Base-by-base conservation (phyloP, 495 filamentous ascomycete species). In the Astrocystis sublimbata region DNA sequence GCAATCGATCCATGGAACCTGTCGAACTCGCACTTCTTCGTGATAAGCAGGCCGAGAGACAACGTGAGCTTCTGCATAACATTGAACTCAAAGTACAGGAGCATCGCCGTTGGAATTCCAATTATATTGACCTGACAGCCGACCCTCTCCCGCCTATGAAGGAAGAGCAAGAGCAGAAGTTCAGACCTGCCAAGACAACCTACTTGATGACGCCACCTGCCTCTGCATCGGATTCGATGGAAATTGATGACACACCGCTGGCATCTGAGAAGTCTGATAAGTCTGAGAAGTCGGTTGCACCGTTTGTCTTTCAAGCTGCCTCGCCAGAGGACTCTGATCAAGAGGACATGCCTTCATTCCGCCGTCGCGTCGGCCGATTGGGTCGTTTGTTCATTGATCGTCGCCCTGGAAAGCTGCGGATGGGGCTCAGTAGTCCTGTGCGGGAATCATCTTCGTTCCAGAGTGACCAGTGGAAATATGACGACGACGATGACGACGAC, bases 181-280 rank as follows among this genome's bases (percentile, higher is more conserved):
- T 81, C 56, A 88, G 93, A 64, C 86, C 86, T 57, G 92, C 92
- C 51, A 91, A 89, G 67, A 90, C 88, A 28, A 86, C 92, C 43
- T 92, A 92, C 72, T 75, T 93, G 64, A 90, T 92, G 68, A 96
- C 92, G 23, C 93, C 93, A 13, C 93, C 93, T 56, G 87, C 91
- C 33, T 85, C 87, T 55, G 86, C 88, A 42, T 89, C 88, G 9
- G 88, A 84, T 58, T 83, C 85, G 54, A 51, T 76, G 62, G 81
- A 79, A 33, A 51, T 80, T 63, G 78, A 81, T 43, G 75, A 82
- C 75, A 58, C 69, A 77, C 65, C 78, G 73, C 50, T 68, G 19
- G 70, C 42, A 74, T 68, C 68, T 63, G 78, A 72, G 66, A 76
- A 73, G 68, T 70, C 62, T 63, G 78, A 72, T 65, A 76, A 73